Evolutionary conservation across 148 eudicot genomes (phyloP).

Genomic region (Amaranthus palmeri): DNA sequence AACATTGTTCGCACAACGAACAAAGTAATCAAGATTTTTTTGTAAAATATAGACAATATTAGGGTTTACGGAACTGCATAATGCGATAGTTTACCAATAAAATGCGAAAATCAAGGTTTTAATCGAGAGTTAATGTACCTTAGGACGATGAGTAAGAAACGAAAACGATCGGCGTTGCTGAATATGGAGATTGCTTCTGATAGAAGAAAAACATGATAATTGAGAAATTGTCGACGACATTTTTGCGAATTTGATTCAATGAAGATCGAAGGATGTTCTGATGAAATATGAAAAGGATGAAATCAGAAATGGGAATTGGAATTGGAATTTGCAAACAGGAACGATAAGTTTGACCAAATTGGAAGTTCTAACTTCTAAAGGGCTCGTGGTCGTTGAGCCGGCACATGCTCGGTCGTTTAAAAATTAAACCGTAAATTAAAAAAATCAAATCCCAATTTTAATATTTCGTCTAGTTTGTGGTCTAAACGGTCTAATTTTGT

Average conservation of each 20-base stretch:
- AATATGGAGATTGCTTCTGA: slow-evolving; percentile 21
- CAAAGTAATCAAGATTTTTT: background rate
- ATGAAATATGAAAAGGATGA: no score
- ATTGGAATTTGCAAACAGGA: no score
- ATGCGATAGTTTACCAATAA: background rate
- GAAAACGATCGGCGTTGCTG: slow-evolving; percentile 27
- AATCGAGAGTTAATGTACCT: slow-evolving; percentile 10
- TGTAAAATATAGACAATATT: background rate
- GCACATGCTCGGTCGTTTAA: no score
- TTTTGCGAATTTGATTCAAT: slow-evolving; percentile 10
- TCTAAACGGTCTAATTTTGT: no score
- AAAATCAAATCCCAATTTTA: no score
- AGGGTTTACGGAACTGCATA: background rate
- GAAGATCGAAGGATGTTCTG: background rate
- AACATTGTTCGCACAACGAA: no score
- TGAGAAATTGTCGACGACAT: slow-evolving; percentile 24
- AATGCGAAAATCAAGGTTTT: background rate
- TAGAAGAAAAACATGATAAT: slow-evolving; percentile 21
- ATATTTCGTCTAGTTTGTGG: no score
- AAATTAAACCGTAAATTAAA: no score
- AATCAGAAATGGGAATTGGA: no score
- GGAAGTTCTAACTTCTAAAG: no score
- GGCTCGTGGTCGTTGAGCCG: no score
- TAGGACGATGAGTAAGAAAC: slow-evolving; percentile 19
- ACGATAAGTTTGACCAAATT: no score